phyloP scores from a whole-genome alignment of 2,329 filamentous ascomycete species.

The Fonsecaea pedrosoi region DNA sequence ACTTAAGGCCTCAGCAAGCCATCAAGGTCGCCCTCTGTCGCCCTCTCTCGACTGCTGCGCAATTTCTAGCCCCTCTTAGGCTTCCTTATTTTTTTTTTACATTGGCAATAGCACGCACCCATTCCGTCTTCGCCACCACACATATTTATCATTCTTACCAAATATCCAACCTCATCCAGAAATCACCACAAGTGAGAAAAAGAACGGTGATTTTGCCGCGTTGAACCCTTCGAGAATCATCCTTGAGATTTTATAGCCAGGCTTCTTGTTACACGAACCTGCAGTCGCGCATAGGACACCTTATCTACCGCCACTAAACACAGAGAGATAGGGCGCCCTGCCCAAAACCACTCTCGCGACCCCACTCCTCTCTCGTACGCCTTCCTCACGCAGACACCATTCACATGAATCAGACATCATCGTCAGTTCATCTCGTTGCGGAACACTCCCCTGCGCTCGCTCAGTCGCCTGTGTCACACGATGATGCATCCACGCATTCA shows the following conservation, averaged over 20 bases:
- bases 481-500: conserved; percentile 35
- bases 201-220: neutral
- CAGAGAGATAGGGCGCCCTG: conserved; percentile 34
- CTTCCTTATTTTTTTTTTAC: neutral
- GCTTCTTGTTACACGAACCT: conserved; percentile 18
- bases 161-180: conserved; percentile 8
- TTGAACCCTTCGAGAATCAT: neutral
- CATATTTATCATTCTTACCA: conserved; percentile 17
- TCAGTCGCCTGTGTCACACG: conserved; percentile 29
- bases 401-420: conserved; percentile 37
- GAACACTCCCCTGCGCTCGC: conserved; percentile 26
- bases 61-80: conserved; percentile 5
- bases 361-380: conserved; percentile 21
- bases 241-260: conserved; percentile 6
- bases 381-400: conserved; percentile 15
- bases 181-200: conserved; percentile 2
- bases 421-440: conserved; percentile 22
- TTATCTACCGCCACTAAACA: conserved; percentile 38
- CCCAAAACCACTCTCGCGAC: conserved; percentile 23
- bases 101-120: neutral
- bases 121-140: conserved; percentile 16
- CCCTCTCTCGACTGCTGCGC: neutral
- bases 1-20: conserved; percentile 6
- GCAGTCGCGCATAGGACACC: conserved; percentile 14
- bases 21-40: neutral